Conservation (phyloP, 352 stramenopile genomes). For the Phytophthora fragariae region DNA sequence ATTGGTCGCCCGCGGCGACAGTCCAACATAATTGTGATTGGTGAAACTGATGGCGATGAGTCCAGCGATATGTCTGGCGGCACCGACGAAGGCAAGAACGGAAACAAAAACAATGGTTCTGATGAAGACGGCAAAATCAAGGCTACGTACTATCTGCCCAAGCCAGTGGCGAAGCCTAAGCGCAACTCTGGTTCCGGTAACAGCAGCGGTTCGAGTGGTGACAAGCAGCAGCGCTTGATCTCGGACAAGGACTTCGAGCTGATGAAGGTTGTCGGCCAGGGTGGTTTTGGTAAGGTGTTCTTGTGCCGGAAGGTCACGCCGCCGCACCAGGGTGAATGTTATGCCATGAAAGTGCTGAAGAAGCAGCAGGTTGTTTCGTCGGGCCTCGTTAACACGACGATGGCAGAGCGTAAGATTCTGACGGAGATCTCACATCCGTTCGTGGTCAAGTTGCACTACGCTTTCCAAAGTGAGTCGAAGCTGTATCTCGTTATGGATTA, state of each 20-base stretch:
- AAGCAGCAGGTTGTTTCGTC: conserved; percentile 93
- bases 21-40: conserved; percentile 90
- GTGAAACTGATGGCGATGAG: conserved; percentile 81
- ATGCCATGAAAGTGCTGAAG: conserved; percentile 98
- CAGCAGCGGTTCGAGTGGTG: conserved; percentile 26
- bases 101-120: conserved; percentile 30
- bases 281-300: conserved; percentile 98
- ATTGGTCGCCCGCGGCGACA: conserved; percentile 53
- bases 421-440: conserved; percentile 94
- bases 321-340: conserved; percentile 93
- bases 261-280: conserved; percentile 97
- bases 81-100: conserved; percentile 56
- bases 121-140: conserved; percentile 62
- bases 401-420: conserved; percentile 93
- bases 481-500: conserved; percentile 96
- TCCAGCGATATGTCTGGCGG: conserved; percentile 78
- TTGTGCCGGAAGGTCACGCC: conserved; percentile 94
- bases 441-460: conserved; percentile 95
- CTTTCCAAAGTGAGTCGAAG: conserved; percentile 94
- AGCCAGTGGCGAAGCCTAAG: conserved; percentile 63
- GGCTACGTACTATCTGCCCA: conserved; percentile 85
- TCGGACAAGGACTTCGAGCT: conserved; percentile 96
- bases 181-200: conserved; percentile 21
- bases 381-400: conserved; percentile 94
- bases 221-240: conserved; percentile 54